These are phyloP conservation scores for Physcomitrium patens DNA, from an alignment of 225 moss, liverwort and hornwort genomes.

Conservation along the genomic window DNA sequence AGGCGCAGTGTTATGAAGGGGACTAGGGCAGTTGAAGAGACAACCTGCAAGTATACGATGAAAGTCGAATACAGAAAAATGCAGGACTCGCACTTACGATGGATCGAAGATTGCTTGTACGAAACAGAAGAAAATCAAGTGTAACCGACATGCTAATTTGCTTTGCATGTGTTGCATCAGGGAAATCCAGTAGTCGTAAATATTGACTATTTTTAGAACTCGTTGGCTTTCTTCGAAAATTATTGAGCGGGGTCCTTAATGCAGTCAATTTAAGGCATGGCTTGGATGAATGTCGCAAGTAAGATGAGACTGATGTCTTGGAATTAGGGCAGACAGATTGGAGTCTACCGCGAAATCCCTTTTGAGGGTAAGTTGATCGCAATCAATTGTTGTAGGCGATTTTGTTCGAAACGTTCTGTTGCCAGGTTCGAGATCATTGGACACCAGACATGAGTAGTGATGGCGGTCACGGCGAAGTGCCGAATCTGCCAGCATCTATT, in stretches of 20 bases:
- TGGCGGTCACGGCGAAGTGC: conserved; percentile 29
- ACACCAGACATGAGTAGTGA: conserved; percentile 1
- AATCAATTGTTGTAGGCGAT: background rate
- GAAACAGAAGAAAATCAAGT: no score
- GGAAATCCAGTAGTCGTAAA: no score
- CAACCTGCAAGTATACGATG: background rate
- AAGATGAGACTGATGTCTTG: background rate
- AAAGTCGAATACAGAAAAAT: background rate
- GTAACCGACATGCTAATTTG: no score
- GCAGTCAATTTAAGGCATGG: background rate
- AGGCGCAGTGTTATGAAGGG: background rate
- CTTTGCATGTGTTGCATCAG: no score
- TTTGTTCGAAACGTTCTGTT: background rate
- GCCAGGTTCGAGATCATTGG: background rate
- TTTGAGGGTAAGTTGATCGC: background rate
- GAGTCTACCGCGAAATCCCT: background rate
- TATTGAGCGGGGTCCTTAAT: no score
- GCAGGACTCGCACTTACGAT: no score
- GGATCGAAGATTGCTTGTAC: no score
- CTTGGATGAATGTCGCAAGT: conserved; percentile 13
- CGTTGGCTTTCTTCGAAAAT: no score
- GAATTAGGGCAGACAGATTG: background rate
- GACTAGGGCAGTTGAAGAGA: background rate
- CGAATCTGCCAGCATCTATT: conserved; percentile 24
- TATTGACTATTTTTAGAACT: no score